Conservation (phyloP, 768 basidiomycete genomes). For the Exsudoporus frostii region DNA sequence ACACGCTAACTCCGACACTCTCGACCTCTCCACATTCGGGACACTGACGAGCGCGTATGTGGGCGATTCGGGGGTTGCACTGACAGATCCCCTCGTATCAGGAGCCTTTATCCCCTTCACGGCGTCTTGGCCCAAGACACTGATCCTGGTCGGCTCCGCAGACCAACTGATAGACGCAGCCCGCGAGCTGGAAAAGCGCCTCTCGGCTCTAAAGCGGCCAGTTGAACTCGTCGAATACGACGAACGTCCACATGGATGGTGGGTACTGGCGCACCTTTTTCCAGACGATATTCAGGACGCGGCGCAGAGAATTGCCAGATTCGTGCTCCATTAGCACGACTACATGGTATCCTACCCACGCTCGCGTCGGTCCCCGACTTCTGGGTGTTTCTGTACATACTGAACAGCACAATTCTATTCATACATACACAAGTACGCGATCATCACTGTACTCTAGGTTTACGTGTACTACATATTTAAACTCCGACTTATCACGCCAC, state of each 20-base stretch:
- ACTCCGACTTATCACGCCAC: too few relatives aligned
- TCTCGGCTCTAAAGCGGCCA: background rate
- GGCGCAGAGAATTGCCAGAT: conserved; percentile 9
- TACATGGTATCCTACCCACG: too few relatives aligned
- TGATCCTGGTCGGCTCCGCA: conserved; percentile 18
- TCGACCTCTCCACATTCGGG: background rate
- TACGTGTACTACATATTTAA: too few relatives aligned
- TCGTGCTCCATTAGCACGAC: background rate
- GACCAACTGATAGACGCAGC: conserved; percentile 14
- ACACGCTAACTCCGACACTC: background rate
- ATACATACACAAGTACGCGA: too few relatives aligned
- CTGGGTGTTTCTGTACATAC: too few relatives aligned
- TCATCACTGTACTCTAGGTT: too few relatives aligned
- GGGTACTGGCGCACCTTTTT: conserved; percentile 15
- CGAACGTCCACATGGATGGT: conserved; percentile 24
- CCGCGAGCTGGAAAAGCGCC: conserved; percentile 6
- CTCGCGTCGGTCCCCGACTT: too few relatives aligned
- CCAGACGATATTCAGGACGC: conserved; percentile 12
- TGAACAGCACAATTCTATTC: too few relatives aligned
- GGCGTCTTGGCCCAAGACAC: conserved; percentile 20
- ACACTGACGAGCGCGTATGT: conserved; percentile 4
- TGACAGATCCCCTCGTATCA: conserved; percentile 19
- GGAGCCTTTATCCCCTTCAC: conserved; percentile 12
- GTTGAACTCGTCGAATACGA: conserved; percentile 23
- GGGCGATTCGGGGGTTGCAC: conserved; percentile 3